Evolutionary conservation across 768 basidiomycete genomes (phyloP), one percentile per base, ranked within the genome.

Genomic region (Trametes coccinea): DNA sequence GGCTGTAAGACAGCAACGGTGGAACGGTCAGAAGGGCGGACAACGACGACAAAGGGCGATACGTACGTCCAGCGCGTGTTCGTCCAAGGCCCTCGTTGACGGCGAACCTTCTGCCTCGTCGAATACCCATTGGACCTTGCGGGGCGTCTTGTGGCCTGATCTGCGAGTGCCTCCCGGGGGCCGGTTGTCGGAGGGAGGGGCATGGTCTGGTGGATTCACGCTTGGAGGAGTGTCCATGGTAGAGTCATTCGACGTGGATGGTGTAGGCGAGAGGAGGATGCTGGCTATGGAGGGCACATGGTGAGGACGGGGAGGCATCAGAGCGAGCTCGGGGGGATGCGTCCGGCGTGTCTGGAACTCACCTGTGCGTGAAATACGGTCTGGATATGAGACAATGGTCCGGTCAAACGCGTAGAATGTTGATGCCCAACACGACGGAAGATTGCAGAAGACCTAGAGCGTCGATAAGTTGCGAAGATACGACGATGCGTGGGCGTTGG

Each of bases 101-200:
- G 52, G 47, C n/a, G 43, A 55, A 48, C 7, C 39, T 16, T 52
- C 66, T 13, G 56, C 55, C n/a, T 70, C 68, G 29, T 64, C 63
- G 52, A 74, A 73, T 11, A 77, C 72, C 84, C 83, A 84, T 63
- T 85, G 84, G 2, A 85, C 81, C 49, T 79, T 82, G 27, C 80
- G 78, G 1, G 80, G 81, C 2, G 80, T 80, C 62, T 79, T 79
- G n/a, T 69, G 69, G 4, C 79, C 80, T 2, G 67, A 54, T 4
- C 67, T 48, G 8, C 66, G 63, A 2, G 58, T 66, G 39, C 61
- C 69, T 13, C 64, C 67, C 4, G 70, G 67, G 22, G 56, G 61
- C 34, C 65, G 62, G 17, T 67, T 59, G 50, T 63, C 54, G 50
- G 33, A 37, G n/a, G 51, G 46, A 10, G 55, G 50, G 31, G 54